Evolutionary conservation across 2,329 filamentous ascomycete genomes (phyloP).

Genomic region (Exserohilum turcica): DNA sequence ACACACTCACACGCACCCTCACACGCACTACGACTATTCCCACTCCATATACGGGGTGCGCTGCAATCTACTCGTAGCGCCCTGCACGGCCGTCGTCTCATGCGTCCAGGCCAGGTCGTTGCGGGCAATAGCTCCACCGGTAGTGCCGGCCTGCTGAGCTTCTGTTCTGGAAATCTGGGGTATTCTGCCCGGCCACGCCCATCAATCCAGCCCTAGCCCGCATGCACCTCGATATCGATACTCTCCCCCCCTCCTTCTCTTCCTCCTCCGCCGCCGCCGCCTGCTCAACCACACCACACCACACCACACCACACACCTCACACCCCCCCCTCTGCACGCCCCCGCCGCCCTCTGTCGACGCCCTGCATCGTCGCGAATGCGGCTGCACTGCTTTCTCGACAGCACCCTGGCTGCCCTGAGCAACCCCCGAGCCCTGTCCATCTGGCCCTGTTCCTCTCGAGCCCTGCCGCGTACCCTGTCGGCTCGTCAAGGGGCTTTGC

Average conservation of each 20-base stretch:
- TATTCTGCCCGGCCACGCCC: conserved; percentile 35
- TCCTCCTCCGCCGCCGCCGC: too few species aligned
- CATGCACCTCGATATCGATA: neutral
- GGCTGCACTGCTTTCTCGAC: too few species aligned
- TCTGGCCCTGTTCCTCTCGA: too few species aligned
- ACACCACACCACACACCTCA: too few species aligned
- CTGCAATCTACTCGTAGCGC: conserved; percentile 22
- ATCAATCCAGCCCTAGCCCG: conserved; percentile 14
- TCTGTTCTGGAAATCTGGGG: conserved; percentile 42
- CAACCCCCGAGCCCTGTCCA: too few species aligned
- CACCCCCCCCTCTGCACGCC: too few species aligned
- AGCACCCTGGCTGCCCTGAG: too few species aligned
- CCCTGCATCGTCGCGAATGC: neutral
- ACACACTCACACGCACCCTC: too few species aligned
- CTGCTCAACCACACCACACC: too few species aligned
- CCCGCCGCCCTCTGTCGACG: neutral
- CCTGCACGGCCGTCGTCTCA: conserved; percentile 34
- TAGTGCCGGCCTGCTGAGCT: conserved; percentile 29
- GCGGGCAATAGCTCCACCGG: conserved; percentile 16
- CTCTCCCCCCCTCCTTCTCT: too few species aligned
- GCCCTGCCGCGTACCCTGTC: too few species aligned
- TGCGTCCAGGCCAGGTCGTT: conserved; percentile 12
- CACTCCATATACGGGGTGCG: conserved; percentile 7
- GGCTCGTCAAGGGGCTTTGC: neutral
- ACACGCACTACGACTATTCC: too few species aligned